A percentile compares a stretch with the other conserved stretches of the same genome.
Evolutionary conservation across 306 rosid genomes (phyloP).

Genomic region (Erythrophleum fordii): DNA sequence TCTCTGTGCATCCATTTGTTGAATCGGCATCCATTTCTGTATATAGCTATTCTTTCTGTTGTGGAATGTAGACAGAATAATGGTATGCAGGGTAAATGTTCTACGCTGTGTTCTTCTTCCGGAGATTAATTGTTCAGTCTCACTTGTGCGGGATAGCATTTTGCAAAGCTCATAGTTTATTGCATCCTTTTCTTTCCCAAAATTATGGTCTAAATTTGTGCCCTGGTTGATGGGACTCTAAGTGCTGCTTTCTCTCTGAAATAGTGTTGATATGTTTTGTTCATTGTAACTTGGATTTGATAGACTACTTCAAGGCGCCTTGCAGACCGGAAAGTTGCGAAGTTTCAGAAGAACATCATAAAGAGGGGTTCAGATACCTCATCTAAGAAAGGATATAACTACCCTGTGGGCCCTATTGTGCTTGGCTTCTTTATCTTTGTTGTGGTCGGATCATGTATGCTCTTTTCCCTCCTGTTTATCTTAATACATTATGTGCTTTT

Average conservation of each 20-base stretch:
- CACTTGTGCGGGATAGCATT: neutral
- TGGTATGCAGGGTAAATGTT: neutral
- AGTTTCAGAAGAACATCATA: conserved; percentile 57
- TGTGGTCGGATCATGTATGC: conserved; percentile 63
- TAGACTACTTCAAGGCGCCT: conserved; percentile 77
- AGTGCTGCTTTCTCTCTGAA: conserved; percentile 8
- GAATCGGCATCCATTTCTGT: neutral
- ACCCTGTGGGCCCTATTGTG: conserved; percentile 54
- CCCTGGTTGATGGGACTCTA: neutral
- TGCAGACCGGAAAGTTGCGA: conserved; percentile 72
- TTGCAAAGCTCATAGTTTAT: neutral
- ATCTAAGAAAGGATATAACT: conserved; percentile 53
- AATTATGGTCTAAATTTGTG: neutral
- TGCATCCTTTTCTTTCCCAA: neutral
- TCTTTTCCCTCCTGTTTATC: conserved; percentile 11
- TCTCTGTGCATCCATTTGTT: no score
- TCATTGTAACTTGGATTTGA: conserved; percentile 17
- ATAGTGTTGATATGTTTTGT: neutral
- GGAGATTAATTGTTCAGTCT: neutral
- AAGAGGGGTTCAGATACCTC: conserved; percentile 55
- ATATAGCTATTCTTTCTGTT: neutral
- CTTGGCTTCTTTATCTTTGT: conserved; percentile 60
- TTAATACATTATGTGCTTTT: neutral
- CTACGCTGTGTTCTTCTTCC: neutral
- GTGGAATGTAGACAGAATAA: neutral